phyloP scores from a whole-genome alignment of 805 yeast genomes.

The Yarrowia keelungensis region DNA sequence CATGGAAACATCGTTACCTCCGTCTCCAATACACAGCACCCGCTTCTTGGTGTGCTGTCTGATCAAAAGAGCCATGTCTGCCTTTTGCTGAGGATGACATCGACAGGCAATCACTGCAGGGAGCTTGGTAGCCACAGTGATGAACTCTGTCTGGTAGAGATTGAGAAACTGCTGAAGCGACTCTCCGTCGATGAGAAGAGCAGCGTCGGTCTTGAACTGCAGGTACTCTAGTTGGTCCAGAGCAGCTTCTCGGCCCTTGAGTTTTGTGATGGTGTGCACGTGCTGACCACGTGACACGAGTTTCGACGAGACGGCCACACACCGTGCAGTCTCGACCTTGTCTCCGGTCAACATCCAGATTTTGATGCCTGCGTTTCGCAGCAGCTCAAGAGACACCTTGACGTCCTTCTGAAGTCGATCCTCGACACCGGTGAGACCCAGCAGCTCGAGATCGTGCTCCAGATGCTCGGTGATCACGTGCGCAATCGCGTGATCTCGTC shows the following conservation, averaged over 20 bases:
- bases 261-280: constrained; percentile 81
- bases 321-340: constrained; percentile 96
- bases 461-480: constrained; percentile 69
- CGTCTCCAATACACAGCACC: constrained; percentile 98
- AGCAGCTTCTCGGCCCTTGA: constrained; percentile 68
- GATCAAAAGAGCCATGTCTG: constrained; percentile 87
- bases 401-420: constrained; percentile 92
- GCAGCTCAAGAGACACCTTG: constrained; percentile 86
- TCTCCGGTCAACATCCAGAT: constrained; percentile 99
- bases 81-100: constrained; percentile 98
- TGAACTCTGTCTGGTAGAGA: constrained; percentile 72
- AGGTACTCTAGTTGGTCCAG: constrained; percentile 77
- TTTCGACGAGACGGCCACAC: constrained; percentile 96
- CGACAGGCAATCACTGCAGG: constrained; percentile 99
- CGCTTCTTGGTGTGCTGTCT: constrained; percentile 81
- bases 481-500: constrained; percentile 79
- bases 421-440: constrained; percentile 97
- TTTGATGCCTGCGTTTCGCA: constrained; percentile 95
- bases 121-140: constrained; percentile 72
- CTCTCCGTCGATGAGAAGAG: constrained; percentile 92
- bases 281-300: constrained; percentile 92
- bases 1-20: constrained; percentile 99
- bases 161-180: constrained; percentile 74
- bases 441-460: constrained; percentile 81
- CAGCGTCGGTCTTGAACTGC: constrained; percentile 66